phyloP scores from a whole-genome alignment of 129 eudicot genomes.

The Chrysanthemum seticuspe region DNA sequence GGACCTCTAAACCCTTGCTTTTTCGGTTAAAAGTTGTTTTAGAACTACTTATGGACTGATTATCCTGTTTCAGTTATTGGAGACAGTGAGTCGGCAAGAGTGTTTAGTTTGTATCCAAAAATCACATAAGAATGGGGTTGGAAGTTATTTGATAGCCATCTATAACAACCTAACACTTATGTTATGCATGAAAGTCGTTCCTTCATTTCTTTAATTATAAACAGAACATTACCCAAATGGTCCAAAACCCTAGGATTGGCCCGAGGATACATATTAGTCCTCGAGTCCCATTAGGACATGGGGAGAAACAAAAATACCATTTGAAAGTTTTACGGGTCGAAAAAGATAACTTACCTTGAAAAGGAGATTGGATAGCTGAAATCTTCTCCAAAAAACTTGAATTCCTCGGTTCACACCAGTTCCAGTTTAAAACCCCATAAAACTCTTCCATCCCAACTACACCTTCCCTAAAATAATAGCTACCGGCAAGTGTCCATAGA shows the following conservation, averaged over 20 bases:
- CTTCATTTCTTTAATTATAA: no score
- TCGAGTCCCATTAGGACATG: background rate
- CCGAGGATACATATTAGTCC: background rate
- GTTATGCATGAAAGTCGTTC: no score
- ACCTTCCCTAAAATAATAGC: conserved; percentile 82
- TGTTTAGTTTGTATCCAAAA: no score
- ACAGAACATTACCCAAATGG: background rate
- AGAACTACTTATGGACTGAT: no score
- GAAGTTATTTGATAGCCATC: no score
- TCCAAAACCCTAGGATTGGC: conserved; percentile 1
- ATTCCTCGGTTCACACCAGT: conserved; percentile 73
- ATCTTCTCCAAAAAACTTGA: conserved; percentile 66
- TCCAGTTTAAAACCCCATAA: conserved; percentile 36
- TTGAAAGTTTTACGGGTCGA: background rate
- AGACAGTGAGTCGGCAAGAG: no score
- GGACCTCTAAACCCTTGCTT: background rate
- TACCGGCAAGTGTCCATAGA: conserved; percentile 78
- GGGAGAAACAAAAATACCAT: background rate
- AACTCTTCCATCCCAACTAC: conserved; percentile 65
- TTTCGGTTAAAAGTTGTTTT: background rate
- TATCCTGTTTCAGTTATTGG: no score
- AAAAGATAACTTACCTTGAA: conserved; percentile 46
- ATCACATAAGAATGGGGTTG: no score
- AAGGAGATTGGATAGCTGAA: conserved; percentile 69
- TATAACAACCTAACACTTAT: no score